Evolutionary conservation across 768 basidiomycete genomes (phyloP).

Genomic region (Termitomyces eurrhizus): DNA sequence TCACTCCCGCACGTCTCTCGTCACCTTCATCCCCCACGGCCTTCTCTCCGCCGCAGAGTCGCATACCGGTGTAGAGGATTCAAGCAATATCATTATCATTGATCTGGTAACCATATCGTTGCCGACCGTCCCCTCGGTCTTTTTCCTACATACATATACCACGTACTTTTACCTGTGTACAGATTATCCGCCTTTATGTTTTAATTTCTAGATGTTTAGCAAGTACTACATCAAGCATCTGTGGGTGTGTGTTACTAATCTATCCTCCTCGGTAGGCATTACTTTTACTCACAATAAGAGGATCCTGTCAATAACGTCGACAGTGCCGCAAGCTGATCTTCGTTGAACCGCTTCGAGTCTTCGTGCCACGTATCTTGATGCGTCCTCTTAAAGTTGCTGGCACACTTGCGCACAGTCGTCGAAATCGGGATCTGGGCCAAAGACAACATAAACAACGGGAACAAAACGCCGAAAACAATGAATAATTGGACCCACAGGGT

Average conservation of each 20-base stretch:
- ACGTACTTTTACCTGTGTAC: slow-evolving; percentile 15
- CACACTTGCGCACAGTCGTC: slow-evolving; percentile 77
- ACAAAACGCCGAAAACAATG: slow-evolving; percentile 2
- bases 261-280: neutral
- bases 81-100: slow-evolving; percentile 3
- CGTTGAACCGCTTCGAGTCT: slow-evolving; percentile 81
- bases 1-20: slow-evolving; percentile 21
- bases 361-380: slow-evolving; percentile 90
- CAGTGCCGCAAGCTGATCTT: slow-evolving; percentile 78
- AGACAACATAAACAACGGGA: slow-evolving; percentile 13
- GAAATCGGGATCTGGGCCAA: slow-evolving; percentile 68
- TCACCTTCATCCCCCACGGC: slow-evolving; percentile 22
- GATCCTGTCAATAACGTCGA: slow-evolving; percentile 85
- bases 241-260: slow-evolving; percentile 8
- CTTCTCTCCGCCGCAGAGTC: slow-evolving; percentile 31
- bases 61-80: slow-evolving; percentile 36
- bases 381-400: slow-evolving; percentile 75
- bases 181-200: slow-evolving; percentile 3
- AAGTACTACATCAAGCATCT: slow-evolving; percentile 13
- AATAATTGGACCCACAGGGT: slow-evolving; percentile 50
- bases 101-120: slow-evolving; percentile 5
- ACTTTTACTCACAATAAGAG: slow-evolving; percentile 60
- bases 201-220: slow-evolving; percentile 5
- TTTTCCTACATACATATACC: slow-evolving; percentile 13
- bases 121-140: neutral